Conservation (phyloP, 306 rosid genomes). For the Morella rubra region DNA sequence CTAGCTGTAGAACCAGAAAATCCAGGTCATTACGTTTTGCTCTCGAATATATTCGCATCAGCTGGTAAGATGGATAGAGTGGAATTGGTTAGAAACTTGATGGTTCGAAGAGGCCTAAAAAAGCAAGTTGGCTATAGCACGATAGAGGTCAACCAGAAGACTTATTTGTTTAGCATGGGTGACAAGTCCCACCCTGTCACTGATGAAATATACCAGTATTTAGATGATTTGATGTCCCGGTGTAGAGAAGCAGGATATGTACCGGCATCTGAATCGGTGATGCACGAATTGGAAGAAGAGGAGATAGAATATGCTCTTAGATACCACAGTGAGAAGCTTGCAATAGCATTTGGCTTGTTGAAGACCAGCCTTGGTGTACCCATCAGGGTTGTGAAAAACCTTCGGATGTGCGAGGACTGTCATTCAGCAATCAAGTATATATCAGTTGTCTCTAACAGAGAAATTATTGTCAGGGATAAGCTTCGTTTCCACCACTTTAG, state of each 20-base stretch:
- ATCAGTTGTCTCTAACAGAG: constrained; percentile 60
- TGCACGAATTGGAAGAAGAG: constrained; percentile 94
- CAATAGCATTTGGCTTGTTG: constrained; percentile 78
- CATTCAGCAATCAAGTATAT: constrained; percentile 78
- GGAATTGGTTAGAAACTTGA: constrained; percentile 62
- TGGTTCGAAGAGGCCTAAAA: constrained; percentile 62
- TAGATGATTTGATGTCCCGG: constrained; percentile 64
- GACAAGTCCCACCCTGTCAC: constrained; percentile 67
- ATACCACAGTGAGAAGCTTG: constrained; percentile 93
- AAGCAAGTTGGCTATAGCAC: constrained; percentile 87
- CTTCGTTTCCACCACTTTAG: constrained; percentile 83
- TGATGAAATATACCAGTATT: constrained; percentile 45
- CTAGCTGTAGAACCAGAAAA: constrained; percentile 74
- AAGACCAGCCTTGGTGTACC: constrained; percentile 48
- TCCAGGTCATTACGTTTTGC: constrained; percentile 86
- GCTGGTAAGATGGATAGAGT: constrained; percentile 80
- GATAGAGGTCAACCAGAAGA: constrained; percentile 48
- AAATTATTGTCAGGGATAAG: constrained; percentile 73
- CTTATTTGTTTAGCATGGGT: constrained; percentile 71
- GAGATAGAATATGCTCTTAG: constrained; percentile 92
- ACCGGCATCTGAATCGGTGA: constrained; percentile 45
- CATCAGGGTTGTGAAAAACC: constrained; percentile 81
- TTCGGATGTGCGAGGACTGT: constrained; percentile 90
- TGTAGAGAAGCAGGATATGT: constrained; percentile 76
- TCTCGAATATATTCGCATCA: constrained; percentile 77